A percentile compares a stretch with the other conserved stretches of the same genome.
Evolutionary conservation across 306 rosid species (phyloP).

Genomic region (Cyclanthera cordifolia): DNA sequence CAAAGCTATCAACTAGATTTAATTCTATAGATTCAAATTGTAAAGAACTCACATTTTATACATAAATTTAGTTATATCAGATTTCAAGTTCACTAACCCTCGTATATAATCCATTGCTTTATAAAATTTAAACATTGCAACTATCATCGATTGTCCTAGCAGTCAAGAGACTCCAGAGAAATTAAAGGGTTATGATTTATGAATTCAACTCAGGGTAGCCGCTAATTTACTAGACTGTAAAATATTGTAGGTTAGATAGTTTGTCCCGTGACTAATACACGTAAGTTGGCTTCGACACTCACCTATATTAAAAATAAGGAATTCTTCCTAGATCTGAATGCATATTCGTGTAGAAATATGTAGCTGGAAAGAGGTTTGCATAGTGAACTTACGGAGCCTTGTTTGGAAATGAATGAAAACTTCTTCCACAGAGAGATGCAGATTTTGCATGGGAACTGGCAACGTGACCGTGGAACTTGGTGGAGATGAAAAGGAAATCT

Average conservation of each 20-base stretch:
- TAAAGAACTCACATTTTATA: background rate
- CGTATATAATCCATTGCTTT: background rate
- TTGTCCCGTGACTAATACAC: too few relatives aligned
- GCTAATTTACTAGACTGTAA: too few relatives aligned
- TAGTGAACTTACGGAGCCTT: background rate
- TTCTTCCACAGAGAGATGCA: slow-evolving; percentile 58
- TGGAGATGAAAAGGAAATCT: slow-evolving; percentile 65
- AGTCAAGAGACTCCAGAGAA: too few relatives aligned
- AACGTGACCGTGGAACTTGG: slow-evolving; percentile 65
- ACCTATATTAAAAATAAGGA: background rate
- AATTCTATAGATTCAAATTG: background rate
- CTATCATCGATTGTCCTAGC: too few relatives aligned
- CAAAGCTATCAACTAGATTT: background rate
- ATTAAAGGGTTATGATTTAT: too few relatives aligned
- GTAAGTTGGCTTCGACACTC: too few relatives aligned
- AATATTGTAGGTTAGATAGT: too few relatives aligned
- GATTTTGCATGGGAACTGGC: slow-evolving; percentile 77
- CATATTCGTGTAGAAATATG: background rate
- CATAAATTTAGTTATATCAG: background rate
- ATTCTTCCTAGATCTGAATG: background rate
- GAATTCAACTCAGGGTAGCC: too few relatives aligned
- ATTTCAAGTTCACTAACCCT: background rate
- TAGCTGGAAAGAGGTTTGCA: background rate
- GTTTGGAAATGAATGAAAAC: slow-evolving; percentile 2
- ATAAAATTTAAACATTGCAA: background rate